phyloP scores from a whole-genome alignment of 2,329 filamentous ascomycete genomes.

The Harringtonia aguacate region DNA sequence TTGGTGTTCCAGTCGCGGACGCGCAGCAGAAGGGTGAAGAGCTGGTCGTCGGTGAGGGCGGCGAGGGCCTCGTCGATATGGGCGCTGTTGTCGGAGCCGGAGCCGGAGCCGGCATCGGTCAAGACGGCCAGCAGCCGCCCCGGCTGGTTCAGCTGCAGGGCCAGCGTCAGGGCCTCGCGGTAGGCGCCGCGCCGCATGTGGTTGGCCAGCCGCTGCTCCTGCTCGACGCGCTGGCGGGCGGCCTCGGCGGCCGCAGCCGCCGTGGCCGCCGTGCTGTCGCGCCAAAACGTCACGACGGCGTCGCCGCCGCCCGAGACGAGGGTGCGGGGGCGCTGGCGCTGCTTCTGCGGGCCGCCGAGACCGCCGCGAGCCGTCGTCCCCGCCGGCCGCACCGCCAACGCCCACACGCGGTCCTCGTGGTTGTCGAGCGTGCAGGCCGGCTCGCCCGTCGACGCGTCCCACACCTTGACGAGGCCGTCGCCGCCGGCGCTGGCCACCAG shows the following conservation, averaged over 20 bases:
- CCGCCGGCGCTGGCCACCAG: conserved; percentile 80
- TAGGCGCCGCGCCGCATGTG: conserved; percentile 82
- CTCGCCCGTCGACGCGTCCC: conserved; percentile 81
- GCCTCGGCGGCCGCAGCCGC: conserved; percentile 63
- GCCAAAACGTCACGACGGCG: conserved; percentile 91
- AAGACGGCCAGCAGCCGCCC: conserved; percentile 78
- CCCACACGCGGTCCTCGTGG: conserved; percentile 93
- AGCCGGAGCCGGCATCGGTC: conserved; percentile 67
- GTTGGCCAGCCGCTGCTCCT: conserved; percentile 90
- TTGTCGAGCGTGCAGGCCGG: conserved; percentile 87
- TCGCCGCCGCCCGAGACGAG: conserved; percentile 88
- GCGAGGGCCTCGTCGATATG: conserved; percentile 77
- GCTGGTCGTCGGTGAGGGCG: conserved; percentile 71
- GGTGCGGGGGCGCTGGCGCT: conserved; percentile 36
- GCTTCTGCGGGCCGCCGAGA: neutral
- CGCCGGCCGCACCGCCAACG: conserved; percentile 62
- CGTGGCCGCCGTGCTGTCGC: conserved; percentile 76
- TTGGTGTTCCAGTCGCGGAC: conserved; percentile 98
- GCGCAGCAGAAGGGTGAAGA: conserved; percentile 71
- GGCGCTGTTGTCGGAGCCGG: conserved; percentile 45
- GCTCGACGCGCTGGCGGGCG: conserved; percentile 68
- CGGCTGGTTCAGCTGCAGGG: conserved; percentile 88
- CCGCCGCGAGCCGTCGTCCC: too few species aligned
- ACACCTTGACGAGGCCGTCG: conserved; percentile 92
- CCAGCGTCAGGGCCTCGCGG: conserved; percentile 83